Percentiles rank a stretch among this genome's conserved stretches.
Evolutionary conservation across 2,329 filamentous ascomycete species (phyloP).

Genomic region (Claviceps citrina): DNA sequence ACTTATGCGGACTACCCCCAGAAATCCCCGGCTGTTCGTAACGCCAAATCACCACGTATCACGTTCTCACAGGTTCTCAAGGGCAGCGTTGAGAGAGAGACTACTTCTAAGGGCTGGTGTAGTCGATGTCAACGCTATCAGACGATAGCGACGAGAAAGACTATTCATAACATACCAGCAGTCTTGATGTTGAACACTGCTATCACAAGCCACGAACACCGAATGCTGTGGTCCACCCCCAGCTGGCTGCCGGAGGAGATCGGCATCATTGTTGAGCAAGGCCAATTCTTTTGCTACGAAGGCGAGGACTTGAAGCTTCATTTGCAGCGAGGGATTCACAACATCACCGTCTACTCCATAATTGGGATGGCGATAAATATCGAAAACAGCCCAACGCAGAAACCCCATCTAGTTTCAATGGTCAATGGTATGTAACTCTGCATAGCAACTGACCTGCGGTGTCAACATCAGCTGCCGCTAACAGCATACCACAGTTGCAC

Average conservation of each 20-base stretch:
- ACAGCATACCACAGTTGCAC: conserved; percentile 34
- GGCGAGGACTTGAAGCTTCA: conserved; percentile 75
- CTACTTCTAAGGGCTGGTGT: conserved; percentile 85
- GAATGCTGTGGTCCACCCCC: conserved; percentile 71
- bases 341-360: conserved; percentile 78
- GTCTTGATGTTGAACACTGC: conserved; percentile 84
- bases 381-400: conserved; percentile 69
- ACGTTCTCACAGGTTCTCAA: conserved; percentile 89
- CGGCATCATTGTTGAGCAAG: conserved; percentile 75
- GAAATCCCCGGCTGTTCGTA: conserved; percentile 33
- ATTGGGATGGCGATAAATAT: conserved; percentile 84
- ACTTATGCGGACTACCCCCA: conserved; percentile 11
- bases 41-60: conserved; percentile 35
- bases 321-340: conserved; percentile 61
- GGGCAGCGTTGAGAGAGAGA: conserved; percentile 76
- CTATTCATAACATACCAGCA: conserved; percentile 63
- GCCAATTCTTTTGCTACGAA: conserved; percentile 91
- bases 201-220: conserved; percentile 54
- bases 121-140: conserved; percentile 82
- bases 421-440: conserved; percentile 51
- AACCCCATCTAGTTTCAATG: conserved; percentile 79
- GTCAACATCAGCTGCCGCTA: conserved; percentile 1
- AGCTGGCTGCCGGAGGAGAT: conserved; percentile 91
- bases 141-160: conserved; percentile 69
- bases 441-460: neutral